A percentile compares a stretch with the other conserved stretches of the same genome.
Conservation (phyloP, 352 stramenopile species). For the Globisporangium spiculum region DNA sequence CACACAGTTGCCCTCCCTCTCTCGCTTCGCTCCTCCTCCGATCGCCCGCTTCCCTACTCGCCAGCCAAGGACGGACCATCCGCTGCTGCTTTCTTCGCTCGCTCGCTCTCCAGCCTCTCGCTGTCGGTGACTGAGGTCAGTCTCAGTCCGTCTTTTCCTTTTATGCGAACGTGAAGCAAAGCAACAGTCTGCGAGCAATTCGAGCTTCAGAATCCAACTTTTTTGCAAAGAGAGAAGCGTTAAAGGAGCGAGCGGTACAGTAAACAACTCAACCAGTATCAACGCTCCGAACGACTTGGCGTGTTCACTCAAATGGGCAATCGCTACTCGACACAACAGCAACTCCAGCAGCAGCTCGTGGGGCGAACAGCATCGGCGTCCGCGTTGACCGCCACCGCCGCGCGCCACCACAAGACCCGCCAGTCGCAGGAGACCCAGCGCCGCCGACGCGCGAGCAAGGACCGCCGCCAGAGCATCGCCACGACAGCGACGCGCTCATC, state of each 20-base stretch:
- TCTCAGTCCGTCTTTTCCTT: background rate
- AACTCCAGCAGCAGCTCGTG: slow-evolving; percentile 8
- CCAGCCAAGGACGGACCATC: slow-evolving; percentile 5
- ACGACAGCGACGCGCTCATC: slow-evolving; percentile 8
- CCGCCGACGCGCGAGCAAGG: background rate
- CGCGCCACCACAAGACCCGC: slow-evolving; percentile 19
- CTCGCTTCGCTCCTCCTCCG: background rate
- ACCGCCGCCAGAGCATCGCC: slow-evolving; percentile 8
- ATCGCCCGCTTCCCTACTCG: background rate
- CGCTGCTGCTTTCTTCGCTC: background rate
- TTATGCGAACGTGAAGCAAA: background rate
- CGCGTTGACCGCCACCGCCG: background rate
- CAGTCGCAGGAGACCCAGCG: slow-evolving; percentile 13
- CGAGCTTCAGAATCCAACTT: slow-evolving; percentile 11
- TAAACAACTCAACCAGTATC: background rate
- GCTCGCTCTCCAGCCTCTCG: no score
- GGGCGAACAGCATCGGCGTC: background rate
- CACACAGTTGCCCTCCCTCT: slow-evolving; percentile 2
- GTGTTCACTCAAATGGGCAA: slow-evolving; percentile 11
- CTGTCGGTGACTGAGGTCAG: background rate
- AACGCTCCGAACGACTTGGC: background rate
- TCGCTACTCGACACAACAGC: slow-evolving; percentile 3
- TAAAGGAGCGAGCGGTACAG: background rate
- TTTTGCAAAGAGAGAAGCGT: background rate
- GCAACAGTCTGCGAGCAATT: background rate